A percentile compares a stretch with the other conserved stretches of the same genome.
phyloP scores from a whole-genome alignment of 306 rosid genomes.

The Castanospermum australe region DNA sequence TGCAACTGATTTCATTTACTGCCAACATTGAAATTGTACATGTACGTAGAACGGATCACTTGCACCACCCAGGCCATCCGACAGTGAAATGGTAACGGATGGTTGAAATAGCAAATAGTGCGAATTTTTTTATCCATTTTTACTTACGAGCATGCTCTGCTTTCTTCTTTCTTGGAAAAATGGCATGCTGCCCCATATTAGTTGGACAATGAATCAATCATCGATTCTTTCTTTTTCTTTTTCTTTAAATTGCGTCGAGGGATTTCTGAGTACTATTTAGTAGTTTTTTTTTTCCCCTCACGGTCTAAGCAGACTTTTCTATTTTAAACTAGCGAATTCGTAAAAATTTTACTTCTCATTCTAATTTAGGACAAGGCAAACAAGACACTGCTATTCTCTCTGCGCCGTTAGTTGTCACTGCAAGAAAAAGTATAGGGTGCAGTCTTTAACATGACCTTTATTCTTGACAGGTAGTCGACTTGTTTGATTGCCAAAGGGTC shows the following conservation, averaged over 20 bases:
- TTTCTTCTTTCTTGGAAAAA: too few relatives aligned
- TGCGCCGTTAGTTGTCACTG: too few relatives aligned
- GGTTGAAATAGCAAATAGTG: neutral
- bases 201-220: neutral
- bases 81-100: neutral
- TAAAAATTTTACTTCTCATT: too few relatives aligned
- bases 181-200: neutral
- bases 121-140: neutral
- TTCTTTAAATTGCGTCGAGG: too few relatives aligned
- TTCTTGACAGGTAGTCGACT: too few relatives aligned
- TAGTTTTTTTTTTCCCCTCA: neutral
- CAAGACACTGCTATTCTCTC: too few relatives aligned
- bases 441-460: too few relatives aligned
- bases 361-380: too few relatives aligned
- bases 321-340: neutral
- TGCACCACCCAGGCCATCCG: neutral
- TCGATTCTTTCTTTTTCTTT: neutral
- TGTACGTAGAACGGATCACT: too few relatives aligned
- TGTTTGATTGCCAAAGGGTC: too few relatives aligned
- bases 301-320: neutral
- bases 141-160: neutral
- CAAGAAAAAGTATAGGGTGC: too few relatives aligned
- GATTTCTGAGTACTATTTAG: neutral
- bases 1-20: neutral
- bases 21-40: too few relatives aligned